Evolutionary conservation across 192 early-diverging fungal species (phyloP).

Genomic region (Backusella australiensis): DNA sequence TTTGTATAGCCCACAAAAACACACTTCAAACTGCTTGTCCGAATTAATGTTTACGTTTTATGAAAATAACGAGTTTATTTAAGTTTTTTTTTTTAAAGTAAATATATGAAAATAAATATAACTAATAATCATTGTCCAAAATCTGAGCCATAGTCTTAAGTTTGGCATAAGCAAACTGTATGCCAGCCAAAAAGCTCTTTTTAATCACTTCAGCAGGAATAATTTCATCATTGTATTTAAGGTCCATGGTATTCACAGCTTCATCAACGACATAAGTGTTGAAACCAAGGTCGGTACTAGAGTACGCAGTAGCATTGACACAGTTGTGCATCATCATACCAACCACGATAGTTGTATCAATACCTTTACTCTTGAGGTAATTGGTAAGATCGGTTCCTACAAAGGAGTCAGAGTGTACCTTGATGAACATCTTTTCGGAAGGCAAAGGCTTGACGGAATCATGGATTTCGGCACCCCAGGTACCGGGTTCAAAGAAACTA

Average conservation of each 20-base stretch:
- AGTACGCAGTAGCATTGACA: neutral
- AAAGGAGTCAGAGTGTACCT: neutral
- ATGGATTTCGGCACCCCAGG: neutral
- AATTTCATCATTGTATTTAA: neutral
- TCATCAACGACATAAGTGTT: neutral
- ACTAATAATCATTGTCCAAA: neutral
- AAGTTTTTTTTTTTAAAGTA: too few relatives aligned
- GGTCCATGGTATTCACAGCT: neutral
- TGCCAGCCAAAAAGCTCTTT: neutral
- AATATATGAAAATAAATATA: neutral
- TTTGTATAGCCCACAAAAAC: too few relatives aligned
- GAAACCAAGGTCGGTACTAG: neutral
- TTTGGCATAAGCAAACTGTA: neutral
- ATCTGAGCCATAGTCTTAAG: neutral
- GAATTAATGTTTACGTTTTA: too few relatives aligned
- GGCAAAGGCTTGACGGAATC: neutral
- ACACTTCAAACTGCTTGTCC: too few relatives aligned
- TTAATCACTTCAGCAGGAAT: neutral
- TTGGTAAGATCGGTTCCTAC: neutral
- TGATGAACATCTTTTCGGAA: neutral
- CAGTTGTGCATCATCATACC: neutral
- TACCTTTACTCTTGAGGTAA: neutral
- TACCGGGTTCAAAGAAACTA: neutral
- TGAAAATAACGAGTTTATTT: too few relatives aligned
- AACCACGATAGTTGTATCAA: neutral